Percentiles rank a stretch among this genome's conserved stretches.
These are phyloP conservation scores for Albifimbria verrucaria DNA, from an alignment of 2,329 filamentous ascomycete genomes.

Conservation along the genomic window DNA sequence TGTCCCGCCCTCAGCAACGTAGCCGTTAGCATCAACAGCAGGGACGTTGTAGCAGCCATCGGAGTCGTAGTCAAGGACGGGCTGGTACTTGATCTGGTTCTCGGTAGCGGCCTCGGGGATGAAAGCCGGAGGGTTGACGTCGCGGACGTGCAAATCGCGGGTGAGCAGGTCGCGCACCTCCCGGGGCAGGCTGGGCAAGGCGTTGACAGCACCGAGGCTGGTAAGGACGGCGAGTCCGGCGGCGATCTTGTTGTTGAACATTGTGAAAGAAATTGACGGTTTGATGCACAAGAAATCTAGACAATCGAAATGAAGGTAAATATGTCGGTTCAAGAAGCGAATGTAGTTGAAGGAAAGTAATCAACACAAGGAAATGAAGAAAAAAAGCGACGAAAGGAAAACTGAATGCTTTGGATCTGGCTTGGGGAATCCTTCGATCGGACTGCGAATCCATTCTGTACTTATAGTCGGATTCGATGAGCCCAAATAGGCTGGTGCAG, in stretches of 20 bases:
- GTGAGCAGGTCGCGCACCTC: background rate
- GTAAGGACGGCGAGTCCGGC: background rate
- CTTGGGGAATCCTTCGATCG: no score
- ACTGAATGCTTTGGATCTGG: no score
- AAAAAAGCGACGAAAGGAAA: no score
- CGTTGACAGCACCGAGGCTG: background rate
- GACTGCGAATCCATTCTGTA: no score
- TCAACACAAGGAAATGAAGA: no score
- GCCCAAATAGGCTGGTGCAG: no score
- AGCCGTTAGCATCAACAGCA: constrained; percentile 28
- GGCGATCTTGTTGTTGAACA: background rate
- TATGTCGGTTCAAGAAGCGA: no score
- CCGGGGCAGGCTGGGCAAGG: background rate
- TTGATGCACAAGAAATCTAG: background rate
- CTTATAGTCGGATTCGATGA: no score
- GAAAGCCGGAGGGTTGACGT: constrained; percentile 2
- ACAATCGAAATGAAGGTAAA: background rate
- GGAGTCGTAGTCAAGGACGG: constrained; percentile 10
- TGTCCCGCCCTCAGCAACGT: constrained; percentile 19
- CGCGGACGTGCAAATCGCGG: background rate
- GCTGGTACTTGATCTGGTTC: constrained; percentile 7
- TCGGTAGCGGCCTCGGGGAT: constrained; percentile 4
- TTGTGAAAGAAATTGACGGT: background rate
- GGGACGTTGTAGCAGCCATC: constrained; percentile 20
- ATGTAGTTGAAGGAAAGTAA: no score